A percentile compares a stretch with the other conserved stretches of the same genome.
These are phyloP conservation scores for Phytophthora tentaculata DNA, from an alignment of 352 stramenopile genomes.

Conservation along the genomic window DNA sequence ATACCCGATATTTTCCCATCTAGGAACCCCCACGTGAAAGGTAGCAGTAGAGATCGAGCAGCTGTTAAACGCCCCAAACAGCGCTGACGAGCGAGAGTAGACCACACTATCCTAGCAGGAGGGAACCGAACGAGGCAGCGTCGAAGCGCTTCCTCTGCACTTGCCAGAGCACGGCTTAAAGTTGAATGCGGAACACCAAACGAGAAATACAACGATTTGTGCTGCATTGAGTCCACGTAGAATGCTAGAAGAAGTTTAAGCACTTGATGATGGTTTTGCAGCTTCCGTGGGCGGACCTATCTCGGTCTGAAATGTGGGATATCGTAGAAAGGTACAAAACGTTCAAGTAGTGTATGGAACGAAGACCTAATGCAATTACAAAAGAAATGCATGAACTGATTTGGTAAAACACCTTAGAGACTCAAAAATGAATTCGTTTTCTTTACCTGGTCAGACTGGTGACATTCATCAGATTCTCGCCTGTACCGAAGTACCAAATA, in stretches of 20 bases:
- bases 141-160: not conserved
- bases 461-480: no score
- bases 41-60: not conserved
- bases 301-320: not conserved
- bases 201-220: not conserved
- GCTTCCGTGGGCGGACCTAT: not conserved
- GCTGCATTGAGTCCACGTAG: constrained; percentile 7
- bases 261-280: constrained; percentile 5
- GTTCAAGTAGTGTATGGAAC: no score
- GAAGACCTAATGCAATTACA: no score
- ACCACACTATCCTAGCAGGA: constrained; percentile 5
- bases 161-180: not conserved
- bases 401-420: no score
- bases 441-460: no score
- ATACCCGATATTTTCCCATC: constrained; percentile 6
- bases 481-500: no score
- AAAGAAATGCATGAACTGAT: no score
- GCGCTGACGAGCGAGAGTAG: not conserved
- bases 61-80: not conserved
- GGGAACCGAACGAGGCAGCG: not conserved
- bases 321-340: not conserved
- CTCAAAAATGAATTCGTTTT: no score
- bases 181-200: constrained; percentile 6
- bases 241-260: not conserved
- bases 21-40: constrained; percentile 6